Evolutionary conservation across 352 stramenopile species (phyloP).

Genomic region (Phytophthora lateralis): DNA sequence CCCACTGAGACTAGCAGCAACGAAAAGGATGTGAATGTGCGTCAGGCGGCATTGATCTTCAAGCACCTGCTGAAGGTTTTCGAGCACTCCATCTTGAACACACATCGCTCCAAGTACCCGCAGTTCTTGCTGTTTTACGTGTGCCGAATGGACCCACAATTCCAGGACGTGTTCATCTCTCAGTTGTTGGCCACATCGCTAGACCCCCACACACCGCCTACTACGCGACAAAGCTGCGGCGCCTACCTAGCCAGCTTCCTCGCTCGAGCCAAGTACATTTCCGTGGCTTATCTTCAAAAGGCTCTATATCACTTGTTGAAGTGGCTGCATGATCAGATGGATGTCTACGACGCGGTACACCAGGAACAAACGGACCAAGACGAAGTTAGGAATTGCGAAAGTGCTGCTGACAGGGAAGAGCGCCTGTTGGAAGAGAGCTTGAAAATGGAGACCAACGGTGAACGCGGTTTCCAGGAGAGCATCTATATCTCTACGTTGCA

Average conservation of each 20-base stretch:
- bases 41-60: slow-evolving; percentile 69
- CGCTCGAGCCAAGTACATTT: slow-evolving; percentile 94
- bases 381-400: slow-evolving; percentile 19
- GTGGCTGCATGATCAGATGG: slow-evolving; percentile 95
- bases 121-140: slow-evolving; percentile 93
- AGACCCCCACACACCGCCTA: slow-evolving; percentile 82
- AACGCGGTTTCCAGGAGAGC: slow-evolving; percentile 59
- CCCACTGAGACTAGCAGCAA: neutral
- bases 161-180: slow-evolving; percentile 86
- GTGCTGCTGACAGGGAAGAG: slow-evolving; percentile 26
- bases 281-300: slow-evolving; percentile 92
- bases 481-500: slow-evolving; percentile 90
- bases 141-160: slow-evolving; percentile 74
- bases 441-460: slow-evolving; percentile 24
- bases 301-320: slow-evolving; percentile 92
- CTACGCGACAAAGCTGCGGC: slow-evolving; percentile 92
- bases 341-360: slow-evolving; percentile 74
- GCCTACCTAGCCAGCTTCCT: slow-evolving; percentile 97
- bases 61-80: slow-evolving; percentile 86
- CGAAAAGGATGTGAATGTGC: slow-evolving; percentile 42
- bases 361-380: slow-evolving; percentile 23
- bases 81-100: slow-evolving; percentile 87
- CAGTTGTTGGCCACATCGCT: slow-evolving; percentile 77
- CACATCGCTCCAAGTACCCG: slow-evolving; percentile 93
- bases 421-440: slow-evolving; percentile 35